Percentiles rank a stretch among this genome's conserved stretches.
Conservation (phyloP, 345 rosid genomes). For the Ceriops tagal region DNA sequence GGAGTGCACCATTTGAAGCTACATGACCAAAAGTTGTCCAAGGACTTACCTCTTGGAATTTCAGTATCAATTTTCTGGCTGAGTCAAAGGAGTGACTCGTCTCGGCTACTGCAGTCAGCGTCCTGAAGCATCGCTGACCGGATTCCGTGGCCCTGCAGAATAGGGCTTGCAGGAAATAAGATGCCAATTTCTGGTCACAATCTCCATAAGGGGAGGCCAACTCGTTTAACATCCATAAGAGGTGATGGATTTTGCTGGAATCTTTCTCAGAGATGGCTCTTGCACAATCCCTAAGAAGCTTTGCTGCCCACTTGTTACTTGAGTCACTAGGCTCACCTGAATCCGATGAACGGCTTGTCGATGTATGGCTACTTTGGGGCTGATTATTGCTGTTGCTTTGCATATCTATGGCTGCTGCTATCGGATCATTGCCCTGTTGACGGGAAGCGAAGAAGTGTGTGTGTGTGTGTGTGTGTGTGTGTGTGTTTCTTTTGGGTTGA, state of each 20-base stretch:
- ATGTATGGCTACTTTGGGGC: constrained; percentile 40
- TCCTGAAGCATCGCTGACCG: constrained; percentile 57
- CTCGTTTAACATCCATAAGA: constrained; percentile 75
- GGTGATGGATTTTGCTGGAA: constrained; percentile 58
- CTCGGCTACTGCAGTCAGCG: constrained; percentile 59
- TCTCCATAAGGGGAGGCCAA: constrained; percentile 76
- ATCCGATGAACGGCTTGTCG: constrained; percentile 52
- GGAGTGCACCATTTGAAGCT: constrained; percentile 69
- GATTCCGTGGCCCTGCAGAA: constrained; percentile 67
- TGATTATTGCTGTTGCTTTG: constrained; percentile 24
- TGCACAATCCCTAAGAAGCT: constrained; percentile 64
- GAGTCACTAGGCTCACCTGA: constrained; percentile 32
- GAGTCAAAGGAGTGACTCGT: constrained; percentile 57
- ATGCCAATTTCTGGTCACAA: constrained; percentile 64
- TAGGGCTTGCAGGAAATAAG: constrained; percentile 68
- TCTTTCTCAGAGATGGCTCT: constrained; percentile 69
- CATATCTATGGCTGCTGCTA: constrained; percentile 34
- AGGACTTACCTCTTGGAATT: constrained; percentile 81
- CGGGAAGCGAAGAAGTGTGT: constrained; percentile 20
- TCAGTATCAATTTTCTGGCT: constrained; percentile 58
- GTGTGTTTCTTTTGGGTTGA: constrained; percentile 22
- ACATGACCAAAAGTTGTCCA: constrained; percentile 84
- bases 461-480: constrained; percentile 11
- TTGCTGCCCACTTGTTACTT: constrained; percentile 50
- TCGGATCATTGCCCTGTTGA: constrained; percentile 25